Conservation (phyloP, 257 asterid species). For the Solanum ahanhuiri region DNA sequence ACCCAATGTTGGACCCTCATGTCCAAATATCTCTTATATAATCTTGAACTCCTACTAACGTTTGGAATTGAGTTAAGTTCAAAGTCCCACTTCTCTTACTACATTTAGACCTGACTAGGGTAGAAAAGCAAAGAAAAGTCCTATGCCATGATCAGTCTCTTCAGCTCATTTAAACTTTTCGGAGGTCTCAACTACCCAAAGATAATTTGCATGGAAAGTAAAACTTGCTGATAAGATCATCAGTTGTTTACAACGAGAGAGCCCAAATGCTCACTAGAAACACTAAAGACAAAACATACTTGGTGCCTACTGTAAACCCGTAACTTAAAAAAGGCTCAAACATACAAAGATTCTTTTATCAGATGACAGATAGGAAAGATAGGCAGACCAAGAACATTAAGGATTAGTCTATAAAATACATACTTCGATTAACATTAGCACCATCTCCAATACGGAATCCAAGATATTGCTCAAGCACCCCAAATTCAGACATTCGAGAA, state of each 20-base stretch:
- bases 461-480: slow-evolving; percentile 85
- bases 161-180: background rate
- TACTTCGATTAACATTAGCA: slow-evolving; percentile 43
- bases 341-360: background rate
- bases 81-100: background rate
- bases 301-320: background rate
- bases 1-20: background rate
- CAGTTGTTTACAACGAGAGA: background rate
- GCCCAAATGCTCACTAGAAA: background rate
- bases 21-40: background rate
- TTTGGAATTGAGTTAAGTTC: background rate
- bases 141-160: background rate
- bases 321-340: background rate
- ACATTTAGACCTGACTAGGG: background rate
- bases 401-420: background rate
- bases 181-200: background rate
- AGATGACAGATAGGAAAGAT: background rate
- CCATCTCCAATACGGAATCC: slow-evolving; percentile 66
- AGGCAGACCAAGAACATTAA: background rate
- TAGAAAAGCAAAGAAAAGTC: background rate
- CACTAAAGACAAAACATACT: background rate
- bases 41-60: background rate
- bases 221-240: background rate
- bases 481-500: slow-evolving; percentile 54
- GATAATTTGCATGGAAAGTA: background rate